phyloP scores from a whole-genome alignment of 371 early-diverging fungal species.

The Zopfochytrium polystomum region DNA sequence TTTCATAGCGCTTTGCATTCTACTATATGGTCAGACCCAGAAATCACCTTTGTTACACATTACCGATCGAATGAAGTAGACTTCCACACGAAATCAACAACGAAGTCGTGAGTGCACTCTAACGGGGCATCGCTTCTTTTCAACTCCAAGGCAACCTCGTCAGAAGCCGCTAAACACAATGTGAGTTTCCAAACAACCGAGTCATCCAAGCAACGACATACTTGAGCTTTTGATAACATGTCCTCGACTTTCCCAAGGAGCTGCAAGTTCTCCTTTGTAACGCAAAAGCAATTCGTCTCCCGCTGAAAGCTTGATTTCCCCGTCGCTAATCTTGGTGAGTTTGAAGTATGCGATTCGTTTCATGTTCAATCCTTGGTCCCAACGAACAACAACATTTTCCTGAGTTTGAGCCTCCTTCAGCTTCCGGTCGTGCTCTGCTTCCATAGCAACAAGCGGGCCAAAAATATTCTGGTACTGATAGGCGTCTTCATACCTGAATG shows the following conservation, averaged over 20 bases:
- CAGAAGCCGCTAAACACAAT: conserved; percentile 67
- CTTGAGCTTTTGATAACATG: conserved; percentile 95
- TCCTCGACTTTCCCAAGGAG: conserved; percentile 83
- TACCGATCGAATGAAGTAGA: conserved; percentile 90
- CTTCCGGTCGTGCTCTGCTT: conserved; percentile 93
- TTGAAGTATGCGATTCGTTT: conserved; percentile 92
- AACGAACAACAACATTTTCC: conserved; percentile 90
- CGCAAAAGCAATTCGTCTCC: conserved; percentile 93
- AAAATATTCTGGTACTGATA: conserved; percentile 95
- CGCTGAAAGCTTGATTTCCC: conserved; percentile 90
- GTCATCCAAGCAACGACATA: conserved; percentile 49
- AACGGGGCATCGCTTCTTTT: conserved; percentile 60
- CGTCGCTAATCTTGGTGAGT: conserved; percentile 86
- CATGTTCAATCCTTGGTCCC: conserved; percentile 94
- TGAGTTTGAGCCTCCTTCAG: conserved; percentile 96
- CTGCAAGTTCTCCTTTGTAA: conserved; percentile 82
- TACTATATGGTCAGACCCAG: neutral
- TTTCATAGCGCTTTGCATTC: conserved; percentile 92
- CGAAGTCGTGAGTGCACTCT: conserved; percentile 88
- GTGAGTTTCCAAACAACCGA: neutral
- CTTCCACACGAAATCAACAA: conserved; percentile 99
- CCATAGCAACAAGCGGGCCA: conserved; percentile 93
- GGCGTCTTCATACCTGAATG: conserved; percentile 84
- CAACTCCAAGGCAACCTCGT: conserved; percentile 90
- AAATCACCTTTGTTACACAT: neutral